Evolutionary conservation across 352 stramenopile species (phyloP), one percentile per base, ranked within the genome.

Genomic region (Phytopythium helicoides): DNA sequence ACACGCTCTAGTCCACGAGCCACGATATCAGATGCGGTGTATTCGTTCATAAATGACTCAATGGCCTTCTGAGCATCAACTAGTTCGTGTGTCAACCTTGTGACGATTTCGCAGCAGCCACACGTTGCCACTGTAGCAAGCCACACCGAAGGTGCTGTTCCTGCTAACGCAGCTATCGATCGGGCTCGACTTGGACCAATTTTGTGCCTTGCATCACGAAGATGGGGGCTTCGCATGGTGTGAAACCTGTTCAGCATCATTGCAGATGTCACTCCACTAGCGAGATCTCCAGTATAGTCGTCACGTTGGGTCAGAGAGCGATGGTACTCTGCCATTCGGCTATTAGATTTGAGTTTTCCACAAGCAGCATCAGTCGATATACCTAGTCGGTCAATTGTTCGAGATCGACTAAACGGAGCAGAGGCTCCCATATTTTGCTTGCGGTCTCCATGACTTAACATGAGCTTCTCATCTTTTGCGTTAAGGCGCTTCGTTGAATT

Each of bases 281-380:
- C 16, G 3, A 15, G 6, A 33, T 50, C 25, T 4, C 18, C 28
- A 33, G 5, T 4, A 16, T 47, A 12, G 10, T 16, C 19, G 3
- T 10, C 38, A 11, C 37, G 36, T 35, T 79, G 69, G 0, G 69
- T 80, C 63, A 76, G 73, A 1, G 70, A 66, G n/a, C 70, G 70
- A 35, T 74, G 69, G 36, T 77, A 50, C 1, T n/a, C 44, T 28
- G 28, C 44, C 6, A 26, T 33, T 33, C 28, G 28, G 9, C 9
- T 15, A 4, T 3, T 50, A 4, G 28, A 14, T 28, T n/a, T 50
- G 25, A n/a, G n/a, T n/a, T n/a, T n/a, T n/a, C n/a, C n/a, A n/a
- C n/a, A 73, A 16, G 53, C 57, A 8, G 53, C 41, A 2, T 63
- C 28, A 42, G 12, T 4, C 2, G 31, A 42, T 16, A 16, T 12